A percentile compares a stretch with the other conserved stretches of the same genome.
Evolutionary conservation across 805 yeast species (phyloP).

Genomic region (Isabelozyma rhagii): DNA sequence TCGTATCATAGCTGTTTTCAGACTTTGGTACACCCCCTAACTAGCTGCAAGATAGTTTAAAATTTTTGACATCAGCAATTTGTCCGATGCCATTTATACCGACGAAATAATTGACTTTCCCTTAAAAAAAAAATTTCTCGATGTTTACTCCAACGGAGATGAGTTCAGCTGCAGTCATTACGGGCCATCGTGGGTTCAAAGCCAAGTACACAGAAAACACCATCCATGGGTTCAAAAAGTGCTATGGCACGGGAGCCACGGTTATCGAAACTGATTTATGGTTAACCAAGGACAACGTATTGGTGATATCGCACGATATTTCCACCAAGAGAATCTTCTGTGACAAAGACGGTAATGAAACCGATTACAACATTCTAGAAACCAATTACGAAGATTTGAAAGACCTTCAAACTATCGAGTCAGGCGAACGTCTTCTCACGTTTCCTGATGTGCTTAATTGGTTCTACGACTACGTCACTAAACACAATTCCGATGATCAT

Average conservation of each 20-base stretch:
- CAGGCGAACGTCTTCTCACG: slow-evolving; percentile 30
- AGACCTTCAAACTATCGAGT: slow-evolving; percentile 25
- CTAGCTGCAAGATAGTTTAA: too few species aligned
- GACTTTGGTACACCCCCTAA: too few species aligned
- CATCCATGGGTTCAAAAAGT: slow-evolving; percentile 31
- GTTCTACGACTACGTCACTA: slow-evolving; percentile 20
- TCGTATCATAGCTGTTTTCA: too few species aligned
- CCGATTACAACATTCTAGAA: slow-evolving; percentile 32
- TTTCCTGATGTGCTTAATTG: slow-evolving; percentile 31
- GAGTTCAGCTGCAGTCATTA: slow-evolving; percentile 20
- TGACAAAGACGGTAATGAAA: slow-evolving; percentile 29
- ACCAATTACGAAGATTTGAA: slow-evolving; percentile 26
- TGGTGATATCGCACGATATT: slow-evolving; percentile 40
- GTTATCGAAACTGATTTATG: slow-evolving; percentile 42
- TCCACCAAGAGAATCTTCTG: slow-evolving; percentile 36
- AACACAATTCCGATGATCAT: slow-evolving; percentile 10
- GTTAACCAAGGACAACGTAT: slow-evolving; percentile 33
- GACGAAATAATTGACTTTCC: background rate
- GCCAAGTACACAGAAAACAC: slow-evolving; percentile 40
- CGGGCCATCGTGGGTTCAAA: slow-evolving; percentile 45
- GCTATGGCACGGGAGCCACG: slow-evolving; percentile 36
- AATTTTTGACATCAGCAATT: too few species aligned
- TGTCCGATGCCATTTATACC: background rate
- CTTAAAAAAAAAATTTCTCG: background rate
- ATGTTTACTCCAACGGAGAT: background rate